Conservation (phyloP, 176 grass and related monocot species). For the Musa schizocarpa region DNA sequence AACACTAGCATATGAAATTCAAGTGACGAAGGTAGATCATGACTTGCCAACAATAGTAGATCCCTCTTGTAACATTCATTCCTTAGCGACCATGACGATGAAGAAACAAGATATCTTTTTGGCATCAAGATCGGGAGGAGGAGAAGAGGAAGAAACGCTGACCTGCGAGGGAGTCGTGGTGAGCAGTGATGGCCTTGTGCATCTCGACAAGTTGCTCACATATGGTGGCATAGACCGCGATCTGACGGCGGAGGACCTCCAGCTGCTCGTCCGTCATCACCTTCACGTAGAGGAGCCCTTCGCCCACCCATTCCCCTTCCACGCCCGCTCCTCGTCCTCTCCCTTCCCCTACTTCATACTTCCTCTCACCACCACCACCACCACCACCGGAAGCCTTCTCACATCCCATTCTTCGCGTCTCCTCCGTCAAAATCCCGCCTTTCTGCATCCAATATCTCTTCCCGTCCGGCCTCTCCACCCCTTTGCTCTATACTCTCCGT, state of each 20-base stretch:
- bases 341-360: neutral
- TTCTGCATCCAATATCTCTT: too few relatives aligned
- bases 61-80: neutral
- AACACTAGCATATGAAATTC: too few relatives aligned
- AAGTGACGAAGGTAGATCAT: neutral
- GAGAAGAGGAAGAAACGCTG: neutral
- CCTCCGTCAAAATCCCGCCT: too few relatives aligned
- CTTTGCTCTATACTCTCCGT: too few relatives aligned
- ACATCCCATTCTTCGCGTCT: neutral
- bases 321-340: neutral
- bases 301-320: neutral
- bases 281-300: conserved; percentile 2
- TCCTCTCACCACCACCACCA: neutral
- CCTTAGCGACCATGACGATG: too few relatives aligned
- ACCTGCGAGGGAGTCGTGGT: conserved; percentile 9
- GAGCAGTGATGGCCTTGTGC: neutral
- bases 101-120: neutral
- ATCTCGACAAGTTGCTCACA: conserved; percentile 14
- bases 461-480: too few relatives aligned
- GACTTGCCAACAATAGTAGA: neutral
- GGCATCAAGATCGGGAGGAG: neutral
- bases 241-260: conserved; percentile 4
- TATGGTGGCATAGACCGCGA: conserved; percentile 14
- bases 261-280: conserved; percentile 20
- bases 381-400: neutral